Evolutionary conservation across 208 protist genomes (phyloP).

Genomic region (Trypanosoma mega): DNA sequence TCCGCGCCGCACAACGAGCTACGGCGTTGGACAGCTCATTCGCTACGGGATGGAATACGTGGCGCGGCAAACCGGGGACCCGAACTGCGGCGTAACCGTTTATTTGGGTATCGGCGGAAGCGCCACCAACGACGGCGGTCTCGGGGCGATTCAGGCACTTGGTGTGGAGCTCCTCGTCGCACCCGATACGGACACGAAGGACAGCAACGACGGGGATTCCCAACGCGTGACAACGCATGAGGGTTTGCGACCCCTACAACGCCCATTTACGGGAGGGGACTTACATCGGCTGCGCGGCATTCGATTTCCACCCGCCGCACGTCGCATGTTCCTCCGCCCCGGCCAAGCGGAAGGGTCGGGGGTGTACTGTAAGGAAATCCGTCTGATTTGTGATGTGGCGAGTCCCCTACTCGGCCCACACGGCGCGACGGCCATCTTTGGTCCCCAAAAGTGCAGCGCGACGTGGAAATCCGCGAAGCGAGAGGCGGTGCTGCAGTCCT

Average conservation of each 20-base stretch:
- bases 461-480: constrained; percentile 20
- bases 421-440: constrained; percentile 71
- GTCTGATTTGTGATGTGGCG: constrained; percentile 76
- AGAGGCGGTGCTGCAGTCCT: constrained; percentile 28
- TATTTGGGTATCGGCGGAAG: constrained; percentile 81
- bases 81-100: constrained; percentile 33
- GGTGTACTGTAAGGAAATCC: constrained; percentile 30
- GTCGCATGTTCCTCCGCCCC: constrained; percentile 4
- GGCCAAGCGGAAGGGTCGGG: not conserved
- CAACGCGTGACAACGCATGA: too few relatives aligned
- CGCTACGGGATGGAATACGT: constrained; percentile 54
- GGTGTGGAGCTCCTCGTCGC: constrained; percentile 54
- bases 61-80: not conserved
- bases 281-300: constrained; percentile 41
- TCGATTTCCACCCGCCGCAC: constrained; percentile 11
- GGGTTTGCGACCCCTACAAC: constrained; percentile 13
- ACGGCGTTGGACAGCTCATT: constrained; percentile 73
- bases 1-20: constrained; percentile 62
- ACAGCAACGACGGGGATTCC: not conserved
- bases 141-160: constrained; percentile 76
- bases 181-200: too few relatives aligned
- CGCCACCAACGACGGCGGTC: constrained; percentile 79
- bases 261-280: constrained; percentile 57
- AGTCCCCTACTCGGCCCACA: constrained; percentile 62
- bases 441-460: constrained; percentile 76